Base-by-base conservation (phyloP, 2,329 filamentous ascomycete genomes). In the Canariomyces notabilis region DNA sequence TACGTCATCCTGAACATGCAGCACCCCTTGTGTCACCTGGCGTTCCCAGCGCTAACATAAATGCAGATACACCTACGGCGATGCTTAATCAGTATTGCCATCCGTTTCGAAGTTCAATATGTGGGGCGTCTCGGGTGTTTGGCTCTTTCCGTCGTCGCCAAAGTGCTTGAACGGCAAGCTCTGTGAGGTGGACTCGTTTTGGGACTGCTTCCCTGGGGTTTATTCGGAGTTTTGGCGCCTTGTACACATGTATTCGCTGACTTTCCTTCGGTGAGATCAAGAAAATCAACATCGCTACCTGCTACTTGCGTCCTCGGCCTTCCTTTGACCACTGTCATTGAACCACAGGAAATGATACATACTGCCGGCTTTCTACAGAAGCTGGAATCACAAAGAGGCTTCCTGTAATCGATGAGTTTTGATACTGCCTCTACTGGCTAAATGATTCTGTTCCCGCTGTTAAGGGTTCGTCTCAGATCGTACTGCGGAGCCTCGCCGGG, bases 51-150 rank as follows among this genome's bases (percentile, higher is more conserved):
- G 37, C 47, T 50, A 19, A 53, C 39, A n/a, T 32, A 21, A 21
- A 4, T 23, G 12, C 38, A 70, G 68, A 33, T 72, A 70, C 48
- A 61, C 58, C 9, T 73, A 72, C 45, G 64, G 61, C 15, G 69
- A 73, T 46, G 61, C 67, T 36, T 73, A 65, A 51, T 29, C 23
- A 37, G 2, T 8, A 19, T 15, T 37, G n/a, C n/a, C 23, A 44
- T 44, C 29, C 5, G 7, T 15, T 37, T 19, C 41, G 21, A n/a
- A 19, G 26, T 42, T 29, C 14, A 3, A 29, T 12, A 11, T 5
- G 9, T 29, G 12, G 22, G 29, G 19, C 29, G 19, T 23, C n/a
- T 44, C 4, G 20, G 23, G 23, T 34, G 18, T 9, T 22, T 7
- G 5, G 11, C n/a, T 37, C n/a, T 7, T 9, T 18, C n/a, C 6